These are phyloP conservation scores for Sclerotinia subarctica DNA, from an alignment of 2,329 filamentous ascomycete species.

Conservation along the genomic window DNA sequence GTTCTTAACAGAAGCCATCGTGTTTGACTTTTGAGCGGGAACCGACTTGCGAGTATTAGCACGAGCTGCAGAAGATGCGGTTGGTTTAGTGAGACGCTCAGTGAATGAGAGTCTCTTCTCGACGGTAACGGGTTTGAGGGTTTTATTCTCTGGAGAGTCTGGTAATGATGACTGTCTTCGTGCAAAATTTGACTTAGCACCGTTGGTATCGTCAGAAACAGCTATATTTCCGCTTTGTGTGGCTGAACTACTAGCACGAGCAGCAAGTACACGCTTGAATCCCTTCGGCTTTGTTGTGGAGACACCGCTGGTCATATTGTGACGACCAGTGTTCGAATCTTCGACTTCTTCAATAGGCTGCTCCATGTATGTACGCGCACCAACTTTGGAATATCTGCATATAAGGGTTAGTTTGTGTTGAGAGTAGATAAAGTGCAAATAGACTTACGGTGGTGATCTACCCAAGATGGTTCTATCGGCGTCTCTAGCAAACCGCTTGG, in stretches of 20 bases:
- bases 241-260: background rate
- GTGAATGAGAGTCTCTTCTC: background rate
- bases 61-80: background rate
- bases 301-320: background rate
- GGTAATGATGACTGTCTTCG: background rate
- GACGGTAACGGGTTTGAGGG: background rate
- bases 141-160: slow-evolving; percentile 5
- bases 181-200: background rate
- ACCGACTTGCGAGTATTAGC: background rate
- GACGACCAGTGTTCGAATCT: background rate
- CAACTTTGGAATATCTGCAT: background rate
- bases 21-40: background rate
- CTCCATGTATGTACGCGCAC: background rate
- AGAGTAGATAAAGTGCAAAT: background rate
- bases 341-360: background rate
- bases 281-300: background rate
- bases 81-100: background rate
- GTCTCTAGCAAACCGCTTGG: slow-evolving; percentile 1
- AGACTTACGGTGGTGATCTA: background rate
- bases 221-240: no score
- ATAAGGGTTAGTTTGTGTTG: background rate
- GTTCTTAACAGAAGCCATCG: slow-evolving; percentile 13
- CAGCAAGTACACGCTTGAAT: background rate
- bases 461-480: slow-evolving; percentile 1
- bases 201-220: background rate